Percentiles rank a stretch among this genome's conserved stretches.
phyloP scores from a whole-genome alignment of 148 eudicot genomes.

The Cornus florida region DNA sequence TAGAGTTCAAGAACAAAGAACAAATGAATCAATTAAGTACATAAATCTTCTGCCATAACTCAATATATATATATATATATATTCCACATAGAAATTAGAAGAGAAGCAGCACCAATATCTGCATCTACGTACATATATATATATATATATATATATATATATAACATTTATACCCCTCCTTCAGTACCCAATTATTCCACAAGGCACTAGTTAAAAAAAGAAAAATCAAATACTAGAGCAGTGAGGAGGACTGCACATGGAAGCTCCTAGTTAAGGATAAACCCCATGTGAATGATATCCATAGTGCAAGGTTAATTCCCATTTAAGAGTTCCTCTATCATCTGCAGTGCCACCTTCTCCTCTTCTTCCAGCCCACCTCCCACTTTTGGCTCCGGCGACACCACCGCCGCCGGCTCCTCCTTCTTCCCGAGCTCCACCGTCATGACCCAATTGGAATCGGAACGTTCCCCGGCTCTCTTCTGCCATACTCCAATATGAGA shows the following conservation, averaged over 20 bases:
- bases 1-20: too few relatives aligned
- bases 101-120: not conserved
- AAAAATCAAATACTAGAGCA: not conserved
- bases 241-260: not conserved
- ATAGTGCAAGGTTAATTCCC: constrained; percentile 10
- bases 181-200: not conserved
- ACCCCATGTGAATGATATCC: not conserved
- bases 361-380: constrained; percentile 43
- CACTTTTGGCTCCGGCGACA: not conserved
- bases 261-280: not conserved
- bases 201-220: not conserved
- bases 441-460: constrained; percentile 55
- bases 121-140: not conserved
- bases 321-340: constrained; percentile 66
- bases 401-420: not conserved
- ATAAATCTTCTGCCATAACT: not conserved
- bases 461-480: constrained; percentile 38
- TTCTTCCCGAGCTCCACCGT: constrained; percentile 43
- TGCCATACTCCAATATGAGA: constrained; percentile 64
- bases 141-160: too few relatives aligned
- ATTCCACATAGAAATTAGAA: too few relatives aligned
- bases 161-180: not conserved
- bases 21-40: too few relatives aligned
- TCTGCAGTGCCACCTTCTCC: constrained; percentile 60
- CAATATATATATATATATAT: not conserved